Evolutionary conservation across 805 yeast genomes (phyloP).

Genomic region (Wickerhamomyces canadensis): DNA sequence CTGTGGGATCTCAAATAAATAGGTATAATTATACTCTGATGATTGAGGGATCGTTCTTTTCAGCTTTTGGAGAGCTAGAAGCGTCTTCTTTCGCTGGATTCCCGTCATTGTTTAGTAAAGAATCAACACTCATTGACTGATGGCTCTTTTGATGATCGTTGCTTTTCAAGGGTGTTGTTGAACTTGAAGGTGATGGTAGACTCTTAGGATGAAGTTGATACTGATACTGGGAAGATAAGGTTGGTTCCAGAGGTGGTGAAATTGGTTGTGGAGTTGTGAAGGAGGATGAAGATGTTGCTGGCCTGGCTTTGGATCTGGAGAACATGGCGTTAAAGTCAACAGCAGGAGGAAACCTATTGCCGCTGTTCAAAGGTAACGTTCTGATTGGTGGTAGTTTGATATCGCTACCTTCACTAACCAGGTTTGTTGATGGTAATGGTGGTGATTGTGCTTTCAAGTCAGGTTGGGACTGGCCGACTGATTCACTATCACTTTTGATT

Average conservation of each 20-base stretch:
- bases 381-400: constrained; percentile 22
- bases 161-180: no score
- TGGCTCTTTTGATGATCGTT: no score
- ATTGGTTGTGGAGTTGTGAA: constrained; percentile 1
- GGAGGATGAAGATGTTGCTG: neutral
- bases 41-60: no score
- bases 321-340: constrained; percentile 37
- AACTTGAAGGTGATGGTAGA: neutral
- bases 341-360: constrained; percentile 27
- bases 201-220: neutral
- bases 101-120: constrained; percentile 11
- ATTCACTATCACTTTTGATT: neutral
- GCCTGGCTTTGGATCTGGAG: constrained; percentile 10
- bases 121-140: constrained; percentile 16
- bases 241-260: constrained; percentile 1
- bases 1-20: no score
- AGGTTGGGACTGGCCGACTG: neutral
- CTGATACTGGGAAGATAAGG: constrained; percentile 5
- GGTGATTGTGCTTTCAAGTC: constrained; percentile 2
- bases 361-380: constrained; percentile 15
- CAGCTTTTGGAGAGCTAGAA: no score
- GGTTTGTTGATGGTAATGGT: neutral
- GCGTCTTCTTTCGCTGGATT: no score
- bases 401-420: constrained; percentile 4
- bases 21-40: no score